Base-by-base conservation (phyloP, 2,329 filamentous ascomycete species). In the Helotiales sp. region DNA sequence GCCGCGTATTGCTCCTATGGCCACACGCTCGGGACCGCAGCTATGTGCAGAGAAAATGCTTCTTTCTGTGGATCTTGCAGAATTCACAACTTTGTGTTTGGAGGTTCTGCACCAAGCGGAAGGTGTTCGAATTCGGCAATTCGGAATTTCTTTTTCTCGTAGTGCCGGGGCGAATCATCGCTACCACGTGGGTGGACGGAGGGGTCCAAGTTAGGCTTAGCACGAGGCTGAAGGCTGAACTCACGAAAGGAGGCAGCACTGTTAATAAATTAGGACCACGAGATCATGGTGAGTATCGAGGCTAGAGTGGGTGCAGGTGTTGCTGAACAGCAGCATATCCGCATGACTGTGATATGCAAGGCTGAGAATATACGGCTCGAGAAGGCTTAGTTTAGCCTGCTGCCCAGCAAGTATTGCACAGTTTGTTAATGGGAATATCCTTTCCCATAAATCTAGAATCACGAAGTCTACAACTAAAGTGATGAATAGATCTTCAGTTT, bases 131-230 rank as follows among this genome's bases (percentile, higher is more conserved):
- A n/a, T n/a, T 55, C 49, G 49, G 31, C 33, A 38, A 17, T 40
- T 27, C 9, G 5, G 12, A 40, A 24, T 55, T 55, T n/a, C 33
- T 50, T 55, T 55, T 55, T 34, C 44, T 17, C n/a, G 7, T n/a
- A n/a, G 24, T 31, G 42, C 44, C 52, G 44, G 15, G 24, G 33
- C 52, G 44, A 55, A 55, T 55, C 19, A 48, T 25, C 24, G 2
- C 12, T n/a, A 7, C 34, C 31, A 52, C 50, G 50, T 52, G 49
- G 30, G 12, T n/a, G 12, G 22, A 40, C 9, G 15, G 47, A n/a
- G 15, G 47, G n/a, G n/a, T 15, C 36, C n/a, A 40, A 8, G 6
- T 3, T 19, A 40, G 3, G 6, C n/a, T 6, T 9, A 22, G 13
- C 40, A 34, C 31, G 10, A 34, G 31, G 38, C 22, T 19, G 17